A percentile compares a stretch with the other conserved stretches of the same genome.
Evolutionary conservation across 495 filamentous ascomycete species (phyloP).

Genomic region (Hypoxylon trugodes): DNA sequence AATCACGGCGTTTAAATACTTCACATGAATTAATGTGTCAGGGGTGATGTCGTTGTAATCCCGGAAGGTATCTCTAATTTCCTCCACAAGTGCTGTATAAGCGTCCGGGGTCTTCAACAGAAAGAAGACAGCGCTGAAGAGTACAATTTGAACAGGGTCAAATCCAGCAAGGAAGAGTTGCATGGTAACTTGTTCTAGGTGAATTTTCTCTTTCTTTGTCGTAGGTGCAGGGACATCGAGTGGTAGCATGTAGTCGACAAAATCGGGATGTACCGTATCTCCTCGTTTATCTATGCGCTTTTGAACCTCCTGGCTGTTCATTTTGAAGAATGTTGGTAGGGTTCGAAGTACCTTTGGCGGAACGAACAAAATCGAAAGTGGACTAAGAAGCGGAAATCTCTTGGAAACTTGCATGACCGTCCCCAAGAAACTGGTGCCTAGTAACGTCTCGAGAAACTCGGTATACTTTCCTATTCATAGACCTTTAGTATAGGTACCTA

Average conservation of each 20-base stretch:
- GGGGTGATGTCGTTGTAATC: conserved; percentile 34
- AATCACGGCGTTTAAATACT: conserved; percentile 30
- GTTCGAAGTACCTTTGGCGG: conserved; percentile 13
- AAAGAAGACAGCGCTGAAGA: conserved; percentile 29
- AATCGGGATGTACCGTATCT: conserved; percentile 28
- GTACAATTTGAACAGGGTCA: conserved; percentile 23
- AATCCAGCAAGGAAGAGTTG: conserved; percentile 42
- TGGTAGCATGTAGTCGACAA: conserved; percentile 26
- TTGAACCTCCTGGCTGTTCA: conserved; percentile 26
- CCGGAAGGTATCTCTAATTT: conserved; percentile 32
- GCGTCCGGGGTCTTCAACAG: conserved; percentile 23
- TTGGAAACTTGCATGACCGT: conserved; percentile 32
- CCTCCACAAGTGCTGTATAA: conserved; percentile 2
- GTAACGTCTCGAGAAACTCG: conserved; percentile 16
- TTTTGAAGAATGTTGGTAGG: not conserved
- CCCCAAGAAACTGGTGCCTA: conserved; percentile 28
- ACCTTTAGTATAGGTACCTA: too few species aligned
- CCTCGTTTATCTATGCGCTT: conserved; percentile 32
- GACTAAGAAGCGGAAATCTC: conserved; percentile 34
- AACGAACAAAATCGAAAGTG: conserved; percentile 25
- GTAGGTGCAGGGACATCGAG: not conserved
- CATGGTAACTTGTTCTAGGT: conserved; percentile 24
- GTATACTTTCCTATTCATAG: conserved; percentile 26
- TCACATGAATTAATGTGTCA: conserved; percentile 4
- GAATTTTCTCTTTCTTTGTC: conserved; percentile 10